Conservation (phyloP, 2,329 filamentous ascomycete species). For the Fusarium xylarioides region DNA sequence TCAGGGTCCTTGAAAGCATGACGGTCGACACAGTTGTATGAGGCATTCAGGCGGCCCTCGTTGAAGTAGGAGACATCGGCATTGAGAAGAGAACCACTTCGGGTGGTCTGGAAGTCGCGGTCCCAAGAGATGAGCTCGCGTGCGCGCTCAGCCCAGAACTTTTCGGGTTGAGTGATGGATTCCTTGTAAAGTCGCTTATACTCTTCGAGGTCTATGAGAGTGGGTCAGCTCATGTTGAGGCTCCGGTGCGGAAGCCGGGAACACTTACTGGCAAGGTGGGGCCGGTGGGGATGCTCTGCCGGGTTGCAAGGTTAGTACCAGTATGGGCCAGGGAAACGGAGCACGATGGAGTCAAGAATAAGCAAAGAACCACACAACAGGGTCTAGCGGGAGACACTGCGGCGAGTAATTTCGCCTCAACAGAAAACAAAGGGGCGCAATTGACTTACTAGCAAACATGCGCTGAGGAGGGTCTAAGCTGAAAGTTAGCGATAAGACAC, state of each 20-base stretch:
- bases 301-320: constrained; percentile 48
- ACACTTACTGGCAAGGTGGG: constrained; percentile 70
- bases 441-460: constrained; percentile 71
- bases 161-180: constrained; percentile 87
- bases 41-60: constrained; percentile 92
- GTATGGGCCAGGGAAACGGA: constrained; percentile 36
- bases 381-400: constrained; percentile 1
- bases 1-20: constrained; percentile 95
- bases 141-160: constrained; percentile 89
- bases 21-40: constrained; percentile 96
- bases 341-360: constrained; percentile 16
- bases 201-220: constrained; percentile 65
- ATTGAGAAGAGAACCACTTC: constrained; percentile 75
- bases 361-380: constrained; percentile 11
- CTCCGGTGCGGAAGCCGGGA: constrained; percentile 32
- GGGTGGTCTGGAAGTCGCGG: constrained; percentile 89
- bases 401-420: constrained; percentile 12
- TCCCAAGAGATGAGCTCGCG: constrained; percentile 92
- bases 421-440: constrained; percentile 11
- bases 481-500: constrained; percentile 24
- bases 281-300: constrained; percentile 74
- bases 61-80: constrained; percentile 96
- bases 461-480: constrained; percentile 68
- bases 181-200: constrained; percentile 77
- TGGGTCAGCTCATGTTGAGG: constrained; percentile 41